A percentile compares a stretch with the other conserved stretches of the same genome.
Evolutionary conservation across 2,329 filamentous ascomycete genomes (phyloP).

Genomic region (Scedosporium boydii): DNA sequence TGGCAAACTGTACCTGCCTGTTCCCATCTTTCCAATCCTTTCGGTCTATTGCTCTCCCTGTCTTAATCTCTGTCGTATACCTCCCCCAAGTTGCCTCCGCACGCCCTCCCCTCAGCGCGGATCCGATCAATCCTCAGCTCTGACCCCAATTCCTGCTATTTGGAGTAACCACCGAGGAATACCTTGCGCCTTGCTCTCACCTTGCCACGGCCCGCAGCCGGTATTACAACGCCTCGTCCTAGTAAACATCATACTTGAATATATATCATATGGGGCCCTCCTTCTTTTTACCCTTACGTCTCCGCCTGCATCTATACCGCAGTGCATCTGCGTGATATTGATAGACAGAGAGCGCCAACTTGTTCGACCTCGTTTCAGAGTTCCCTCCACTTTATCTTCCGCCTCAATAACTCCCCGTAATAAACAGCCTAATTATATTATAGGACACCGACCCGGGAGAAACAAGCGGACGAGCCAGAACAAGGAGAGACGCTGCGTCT

Average conservation of each 20-base stretch:
- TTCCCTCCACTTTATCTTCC: not conserved
- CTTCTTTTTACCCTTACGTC: not conserved
- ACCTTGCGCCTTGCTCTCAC: not conserved
- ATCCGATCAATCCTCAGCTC: not conserved
- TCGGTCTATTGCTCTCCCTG: not conserved
- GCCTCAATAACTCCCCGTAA: constrained; percentile 1
- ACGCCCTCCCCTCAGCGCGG: not conserved
- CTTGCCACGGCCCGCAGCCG: not conserved
- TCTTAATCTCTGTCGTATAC: not conserved
- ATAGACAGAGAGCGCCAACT: not conserved
- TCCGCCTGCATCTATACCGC: not conserved
- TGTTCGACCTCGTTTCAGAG: not conserved
- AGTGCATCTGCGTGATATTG: constrained; percentile 1
- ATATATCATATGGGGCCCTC: not conserved
- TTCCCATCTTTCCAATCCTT: not conserved
- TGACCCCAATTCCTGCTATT: not conserved
- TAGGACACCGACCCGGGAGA: constrained; percentile 2
- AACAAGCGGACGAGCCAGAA: not conserved
- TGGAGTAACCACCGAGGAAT: not conserved
- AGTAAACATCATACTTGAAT: not conserved
- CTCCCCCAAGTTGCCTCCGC: not conserved
- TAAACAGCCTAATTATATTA: constrained; percentile 8
- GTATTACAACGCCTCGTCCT: not conserved
- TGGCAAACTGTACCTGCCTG: not conserved
- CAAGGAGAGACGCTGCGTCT: not conserved